Base-by-base conservation (phyloP, 2,329 filamentous ascomycete genomes). In the Eutypa lata region DNA sequence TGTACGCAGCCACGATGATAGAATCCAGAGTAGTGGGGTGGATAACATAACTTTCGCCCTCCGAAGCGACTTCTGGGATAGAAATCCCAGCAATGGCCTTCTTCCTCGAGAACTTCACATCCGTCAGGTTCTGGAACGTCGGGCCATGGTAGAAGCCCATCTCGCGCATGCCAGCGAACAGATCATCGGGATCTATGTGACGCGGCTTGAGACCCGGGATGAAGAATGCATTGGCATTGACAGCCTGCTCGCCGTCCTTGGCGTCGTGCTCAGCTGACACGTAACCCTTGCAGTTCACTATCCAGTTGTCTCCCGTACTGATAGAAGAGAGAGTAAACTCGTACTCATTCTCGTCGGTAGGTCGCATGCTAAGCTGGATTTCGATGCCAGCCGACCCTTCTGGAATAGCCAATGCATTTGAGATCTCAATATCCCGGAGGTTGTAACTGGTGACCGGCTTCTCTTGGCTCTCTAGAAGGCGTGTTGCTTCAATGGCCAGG, bases 361-460 rank as follows among this genome's bases (percentile, higher is more conserved):
- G 56, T 7, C 52, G 52, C 7, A 65, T 55, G 2, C 51, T 54
- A 13, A 62, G 51, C 33, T 62, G 57, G 7, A 62, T 42, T 33
- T 66, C 63, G 7, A 65, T 52, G 1, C 60, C 60, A n/a, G 61
- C 57, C 8, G n/a, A 50, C 1, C 53, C 59, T 11, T 65, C 58
- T 1, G 59, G 62, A 3, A 49, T 28, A 21, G 19, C 35, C 33
- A 42, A 11, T 13, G 55, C 48, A 2, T 61, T 60, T 50, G 42
- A 65, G 18, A 51, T 46, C 2, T 33, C 28, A 13, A 65, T 37
- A 19, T 63, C 53, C 6, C 57, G 55, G 1, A 64, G 50, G 13
- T 50, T 48, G 37, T 61, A 65, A 3, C 61, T 60, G 2, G 14
- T 7, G 11, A 62, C 47, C 7, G 18, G 19, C 33, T 47, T 51